Base-by-base conservation (phyloP, 2,329 filamentous ascomycete genomes). In the Penicillium sp. region DNA sequence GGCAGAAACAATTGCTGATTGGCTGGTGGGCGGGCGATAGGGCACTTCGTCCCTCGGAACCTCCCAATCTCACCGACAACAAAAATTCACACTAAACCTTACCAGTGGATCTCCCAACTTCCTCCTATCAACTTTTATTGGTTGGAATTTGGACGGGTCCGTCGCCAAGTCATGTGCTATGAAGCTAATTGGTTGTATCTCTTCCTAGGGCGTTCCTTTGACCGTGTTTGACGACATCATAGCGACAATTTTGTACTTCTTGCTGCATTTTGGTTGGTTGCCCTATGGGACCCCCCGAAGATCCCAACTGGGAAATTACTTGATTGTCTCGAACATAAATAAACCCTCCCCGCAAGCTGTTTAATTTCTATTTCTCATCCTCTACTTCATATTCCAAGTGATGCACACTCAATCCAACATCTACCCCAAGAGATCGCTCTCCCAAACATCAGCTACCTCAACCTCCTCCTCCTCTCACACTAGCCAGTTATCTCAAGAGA, bases 1-100 rank as follows among this genome's bases (percentile, higher is more conserved):
- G 63, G 56, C 55, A 65, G 58, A 58, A 15, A 52, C 45, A 39
- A 58, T 31, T 17, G 25, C 10, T 53, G 53, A 66, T 66, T 66
- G 65, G 63, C 41, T 31, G 29, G 6, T 36, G 13, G 41, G 13
- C 39, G 48, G 31, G 39, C 55, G 19, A 43, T 27, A 49, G 39
- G 49, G 43, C 58, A 41, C 29, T 57, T 31, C 31, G 17, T 17
- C 42, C 47, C 21, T 31, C 25, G 39, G 44, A 58, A 47, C 31
- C 12, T 36, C 17, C 19, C 13, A 53, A 57, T 55, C 60, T 66
- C 65, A 66, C 63, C 65, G 62, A 66, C 59, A 56, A 39, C 35
- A 9, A 42, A 29, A 23, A 49, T 38, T 31, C 39, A 53, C 61
- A 45, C 63, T 68, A 65, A 62, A 62, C 67, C 66, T 61, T 70